Base-by-base conservation (phyloP, 768 basidiomycete species). In the Agrocybe pediades region DNA sequence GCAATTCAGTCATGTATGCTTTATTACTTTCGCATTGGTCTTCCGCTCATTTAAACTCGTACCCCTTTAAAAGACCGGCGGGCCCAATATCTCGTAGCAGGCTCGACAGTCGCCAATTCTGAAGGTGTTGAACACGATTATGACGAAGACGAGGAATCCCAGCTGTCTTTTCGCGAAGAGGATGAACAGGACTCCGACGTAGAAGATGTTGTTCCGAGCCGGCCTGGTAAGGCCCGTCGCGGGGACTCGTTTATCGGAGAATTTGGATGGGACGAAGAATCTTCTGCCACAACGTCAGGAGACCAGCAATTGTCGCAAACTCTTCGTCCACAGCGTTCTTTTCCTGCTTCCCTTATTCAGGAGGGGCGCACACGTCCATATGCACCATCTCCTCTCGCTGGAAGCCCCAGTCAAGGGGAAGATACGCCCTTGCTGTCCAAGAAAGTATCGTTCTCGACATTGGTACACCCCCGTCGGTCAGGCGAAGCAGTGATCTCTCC, bases 71-170 rank as follows among this genome's bases (percentile, higher is more conserved):
- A 17, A 90, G 88, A 90, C 65, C 83, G 82, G 49, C 81, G 88
- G 25, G 74, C 86, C 7, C 87, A 89, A 63, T 86, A 81, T 62
- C 77, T 88, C 9, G 74, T 82, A 36, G 83, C 83, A 19, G 82
- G 81, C 46, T 83, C 84, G 7, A 76, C 78, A 26, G 77, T 86
- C 21, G 78, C 78, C n/a, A 73, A 78, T 9, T 71, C 76, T 6
- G 78, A 82, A 52, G 63, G 70, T 6, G 70, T 67, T 16, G 73
- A 73, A 49, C 65, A 70, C 17, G 72, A 70, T 7, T 66, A 71
- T 25, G 74, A 80, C 43, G 74, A 78, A 27, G 72, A 73, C 29
- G 72, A 75, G 27, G 51, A 58, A 56, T 50, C 42, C 48, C 57
- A 58, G 49, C 20, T 49, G 47, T 30, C 57, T 54, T 17, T 69